Evolutionary conservation across 768 basidiomycete genomes (phyloP), one percentile per base, ranked within the genome.

Genomic region (Mycena maculata): DNA sequence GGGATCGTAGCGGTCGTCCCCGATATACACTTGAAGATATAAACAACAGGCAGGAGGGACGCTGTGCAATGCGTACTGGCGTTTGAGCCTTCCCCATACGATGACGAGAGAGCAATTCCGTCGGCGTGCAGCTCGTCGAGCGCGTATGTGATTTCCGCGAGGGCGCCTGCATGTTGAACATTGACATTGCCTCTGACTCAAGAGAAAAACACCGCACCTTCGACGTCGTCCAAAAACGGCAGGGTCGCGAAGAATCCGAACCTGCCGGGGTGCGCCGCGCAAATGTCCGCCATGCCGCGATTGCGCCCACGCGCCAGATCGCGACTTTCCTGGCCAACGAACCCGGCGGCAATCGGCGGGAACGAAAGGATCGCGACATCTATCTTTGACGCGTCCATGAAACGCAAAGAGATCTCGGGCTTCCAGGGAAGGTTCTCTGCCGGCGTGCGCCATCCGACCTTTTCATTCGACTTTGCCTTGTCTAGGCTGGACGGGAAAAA

Each of bases 211-310:
- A n/a, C 27, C 65, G 60, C 60, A 88, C 90, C 90, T 81, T 88
- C 75, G n/a, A 86, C 74, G 71, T 93, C 90, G 59, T 86, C 81
- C 65, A 89, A 76, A 70, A 86, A 84, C 8, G 91, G 91, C 57
- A 92, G 73, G 33, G 84, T 86, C 2, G 88, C 91, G 71, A 92
- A 88, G 76, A 92, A 93, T 3, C 88, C 89, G 75, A 92, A 93
- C 70, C 88, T 82, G 45, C 72, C 71, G 8, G 89, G 85, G 75
- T 90, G 75, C 22, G 77, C 73, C 36, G 75, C 69, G 72, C 88
- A 88, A 15, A 90, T 79, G 15, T 80, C 75, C 28, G 84, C 81
- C 56, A 86, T 81, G 54, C 76, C 78, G 18, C 76, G 71, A 52
- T 93, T 93, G 66, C 83, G 79, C 28, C 75, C 71, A 63, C 89